A percentile compares a stretch with the other conserved stretches of the same genome.
Conservation (phyloP, 768 basidiomycete species). For the Pisolithus orientalis region DNA sequence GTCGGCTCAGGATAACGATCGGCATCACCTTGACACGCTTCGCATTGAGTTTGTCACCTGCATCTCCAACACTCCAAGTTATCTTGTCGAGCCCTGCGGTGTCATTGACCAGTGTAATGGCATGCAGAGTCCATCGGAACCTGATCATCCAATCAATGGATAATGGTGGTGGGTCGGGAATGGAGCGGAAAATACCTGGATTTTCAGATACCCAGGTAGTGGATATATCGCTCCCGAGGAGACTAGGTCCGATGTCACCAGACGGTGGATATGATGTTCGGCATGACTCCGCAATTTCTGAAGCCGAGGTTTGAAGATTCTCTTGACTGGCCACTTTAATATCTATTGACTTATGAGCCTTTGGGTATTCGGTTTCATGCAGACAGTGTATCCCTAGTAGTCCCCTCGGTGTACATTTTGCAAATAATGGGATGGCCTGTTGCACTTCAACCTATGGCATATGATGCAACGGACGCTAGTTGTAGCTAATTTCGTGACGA, state of each 20-base stretch:
- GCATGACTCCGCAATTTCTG: too few species aligned
- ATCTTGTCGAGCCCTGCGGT: background rate
- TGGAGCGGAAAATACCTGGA: background rate
- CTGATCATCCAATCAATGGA: background rate
- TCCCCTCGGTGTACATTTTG: too few species aligned
- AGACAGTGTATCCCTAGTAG: too few species aligned
- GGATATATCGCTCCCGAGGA: background rate
- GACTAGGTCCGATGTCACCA: background rate
- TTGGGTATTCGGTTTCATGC: too few species aligned
- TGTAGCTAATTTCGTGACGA: too few species aligned
- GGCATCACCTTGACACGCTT: slow-evolving; percentile 1
- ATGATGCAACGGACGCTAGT: too few species aligned
- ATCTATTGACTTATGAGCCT: too few species aligned
- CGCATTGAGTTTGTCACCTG: background rate
- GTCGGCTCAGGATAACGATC: background rate
- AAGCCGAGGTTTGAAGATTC: too few species aligned
- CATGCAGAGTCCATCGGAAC: background rate
- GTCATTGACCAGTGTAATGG: background rate
- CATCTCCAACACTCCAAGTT: slow-evolving; percentile 1
- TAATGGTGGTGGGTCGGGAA: too few species aligned
- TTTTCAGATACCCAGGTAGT: background rate
- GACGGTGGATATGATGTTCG: background rate
- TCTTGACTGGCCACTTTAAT: too few species aligned
- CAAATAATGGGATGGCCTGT: too few species aligned
- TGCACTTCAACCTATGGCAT: too few species aligned